Evolutionary conservation across 225 moss, liverwort and hornwort genomes (phyloP).

Genomic region (Asterella californica): DNA sequence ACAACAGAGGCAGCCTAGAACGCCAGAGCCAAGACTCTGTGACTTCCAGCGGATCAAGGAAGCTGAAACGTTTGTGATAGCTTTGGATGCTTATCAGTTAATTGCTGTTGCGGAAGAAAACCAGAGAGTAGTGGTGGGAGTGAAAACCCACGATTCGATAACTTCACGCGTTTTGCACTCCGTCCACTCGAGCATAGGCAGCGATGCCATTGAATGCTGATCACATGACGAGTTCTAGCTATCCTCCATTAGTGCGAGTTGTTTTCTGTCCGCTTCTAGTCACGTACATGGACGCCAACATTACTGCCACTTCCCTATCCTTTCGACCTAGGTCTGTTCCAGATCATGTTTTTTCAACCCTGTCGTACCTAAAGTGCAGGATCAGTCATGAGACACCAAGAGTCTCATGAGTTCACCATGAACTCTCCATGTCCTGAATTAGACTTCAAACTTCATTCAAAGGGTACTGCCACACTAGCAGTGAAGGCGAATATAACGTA

Average conservation of each 20-base stretch:
- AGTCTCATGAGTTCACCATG: too few species aligned
- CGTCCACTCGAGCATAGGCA: neutral
- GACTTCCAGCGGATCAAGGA: neutral
- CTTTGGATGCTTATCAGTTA: too few species aligned
- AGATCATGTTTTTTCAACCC: neutral
- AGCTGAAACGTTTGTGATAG: neutral
- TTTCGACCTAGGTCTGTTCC: neutral
- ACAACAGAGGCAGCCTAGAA: neutral
- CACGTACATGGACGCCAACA: conserved; percentile 1
- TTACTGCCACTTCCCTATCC: neutral
- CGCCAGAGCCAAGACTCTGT: neutral
- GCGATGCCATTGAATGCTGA: neutral
- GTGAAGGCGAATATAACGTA: too few species aligned
- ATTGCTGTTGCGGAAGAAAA: neutral
- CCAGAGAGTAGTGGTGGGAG: neutral
- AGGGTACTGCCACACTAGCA: too few species aligned
- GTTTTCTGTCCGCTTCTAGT: conserved; percentile 10
- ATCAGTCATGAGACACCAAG: too few species aligned
- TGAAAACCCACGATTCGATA: neutral
- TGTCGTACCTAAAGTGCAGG: too few species aligned
- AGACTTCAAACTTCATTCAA: too few species aligned
- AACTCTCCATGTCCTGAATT: too few species aligned
- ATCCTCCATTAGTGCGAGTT: neutral
- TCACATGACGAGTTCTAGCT: neutral
- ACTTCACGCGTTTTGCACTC: neutral